Conservation (phyloP, 345 rosid genomes). For the Hibiscus trionum region DNA sequence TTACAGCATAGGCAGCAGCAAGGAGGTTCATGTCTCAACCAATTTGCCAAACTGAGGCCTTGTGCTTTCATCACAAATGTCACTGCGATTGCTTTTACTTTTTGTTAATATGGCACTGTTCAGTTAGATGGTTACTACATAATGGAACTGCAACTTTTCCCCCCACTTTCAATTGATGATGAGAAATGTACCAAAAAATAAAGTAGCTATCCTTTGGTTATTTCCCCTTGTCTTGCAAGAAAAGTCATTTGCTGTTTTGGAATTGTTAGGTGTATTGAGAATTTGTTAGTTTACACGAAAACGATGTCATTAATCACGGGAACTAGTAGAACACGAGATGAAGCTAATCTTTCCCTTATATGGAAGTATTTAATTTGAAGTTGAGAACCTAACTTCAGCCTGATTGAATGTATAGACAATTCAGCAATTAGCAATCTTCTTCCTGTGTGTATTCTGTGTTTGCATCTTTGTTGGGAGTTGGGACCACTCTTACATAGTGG, state of each 20-base stretch:
- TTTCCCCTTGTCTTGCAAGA: background rate
- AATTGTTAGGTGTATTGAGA: background rate
- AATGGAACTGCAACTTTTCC: background rate
- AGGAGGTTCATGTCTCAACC: no score
- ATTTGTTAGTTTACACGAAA: background rate
- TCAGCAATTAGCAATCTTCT: background rate
- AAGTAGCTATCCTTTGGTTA: background rate
- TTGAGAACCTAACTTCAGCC: constrained; percentile 1
- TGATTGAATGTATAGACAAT: background rate
- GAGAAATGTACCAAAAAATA: background rate
- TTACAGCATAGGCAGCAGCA: no score
- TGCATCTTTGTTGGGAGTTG: background rate
- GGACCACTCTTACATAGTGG: constrained; percentile 13
- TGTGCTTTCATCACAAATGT: no score
- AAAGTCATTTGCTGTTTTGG: background rate
- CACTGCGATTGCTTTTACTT: no score
- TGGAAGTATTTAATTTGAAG: background rate
- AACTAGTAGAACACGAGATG: background rate
- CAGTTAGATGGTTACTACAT: background rate
- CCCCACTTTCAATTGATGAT: background rate
- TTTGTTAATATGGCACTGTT: background rate
- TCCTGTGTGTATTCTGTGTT: background rate
- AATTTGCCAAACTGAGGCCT: no score
- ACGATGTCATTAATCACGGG: background rate
- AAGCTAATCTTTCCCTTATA: background rate